Percentiles rank a stretch among this genome's conserved stretches.
Conservation (phyloP, 495 filamentous ascomycete genomes). For the Aspergillus cavernicola region DNA sequence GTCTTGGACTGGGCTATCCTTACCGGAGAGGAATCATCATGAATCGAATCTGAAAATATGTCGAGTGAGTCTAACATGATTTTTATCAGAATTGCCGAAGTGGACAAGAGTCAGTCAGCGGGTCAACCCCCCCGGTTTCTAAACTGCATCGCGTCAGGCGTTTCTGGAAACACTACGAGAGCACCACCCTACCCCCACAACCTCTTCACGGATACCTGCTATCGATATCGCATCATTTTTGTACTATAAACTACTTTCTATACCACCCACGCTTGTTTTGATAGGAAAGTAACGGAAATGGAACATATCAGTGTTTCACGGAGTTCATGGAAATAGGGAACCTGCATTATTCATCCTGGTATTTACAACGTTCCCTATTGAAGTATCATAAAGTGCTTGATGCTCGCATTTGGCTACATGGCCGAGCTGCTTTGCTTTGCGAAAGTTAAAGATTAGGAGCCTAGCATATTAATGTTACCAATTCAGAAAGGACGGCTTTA, state of each 20-base stretch:
- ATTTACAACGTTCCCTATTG: slow-evolving; percentile 29
- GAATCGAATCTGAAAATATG: too few relatives aligned
- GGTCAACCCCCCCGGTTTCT: slow-evolving; percentile 92
- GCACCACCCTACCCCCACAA: slow-evolving; percentile 8
- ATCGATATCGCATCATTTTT: slow-evolving; percentile 15
- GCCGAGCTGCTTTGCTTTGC: neutral
- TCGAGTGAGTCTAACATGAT: neutral
- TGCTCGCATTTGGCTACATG: neutral
- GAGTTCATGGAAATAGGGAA: slow-evolving; percentile 40
- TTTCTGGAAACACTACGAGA: neutral
- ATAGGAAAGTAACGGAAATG: neutral
- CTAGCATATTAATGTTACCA: neutral
- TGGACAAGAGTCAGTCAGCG: slow-evolving; percentile 94
- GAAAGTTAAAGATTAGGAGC: neutral
- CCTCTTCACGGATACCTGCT: neutral
- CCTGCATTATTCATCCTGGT: slow-evolving; percentile 15
- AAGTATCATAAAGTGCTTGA: neutral
- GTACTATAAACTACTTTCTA: slow-evolving; percentile 33
- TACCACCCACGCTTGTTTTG: slow-evolving; percentile 3
- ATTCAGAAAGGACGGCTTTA: neutral
- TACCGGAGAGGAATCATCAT: too few relatives aligned
- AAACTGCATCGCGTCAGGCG: slow-evolving; percentile 26
- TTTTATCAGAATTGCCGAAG: slow-evolving; percentile 73
- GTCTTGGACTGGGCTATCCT: too few relatives aligned
- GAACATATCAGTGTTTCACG: slow-evolving; percentile 28